Evolutionary conservation across 495 filamentous ascomycete species (phyloP), one percentile per base, ranked within the genome.

Genomic region (Penicillium riverlandense): DNA sequence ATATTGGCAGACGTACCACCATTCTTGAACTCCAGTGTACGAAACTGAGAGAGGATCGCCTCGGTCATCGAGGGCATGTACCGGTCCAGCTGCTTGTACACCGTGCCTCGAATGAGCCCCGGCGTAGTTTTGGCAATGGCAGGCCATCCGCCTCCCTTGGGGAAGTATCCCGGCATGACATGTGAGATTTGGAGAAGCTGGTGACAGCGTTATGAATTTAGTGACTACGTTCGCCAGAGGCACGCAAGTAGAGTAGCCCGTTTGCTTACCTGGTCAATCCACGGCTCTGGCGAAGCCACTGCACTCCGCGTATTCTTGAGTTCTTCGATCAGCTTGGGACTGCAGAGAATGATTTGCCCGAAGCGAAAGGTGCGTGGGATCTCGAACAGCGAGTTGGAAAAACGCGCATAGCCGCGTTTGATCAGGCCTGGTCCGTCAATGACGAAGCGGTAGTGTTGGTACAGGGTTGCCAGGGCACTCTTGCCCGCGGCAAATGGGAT

Each of bases 101-200:
- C 49, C 4, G 47, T 59, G 27, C 39, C 49, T 1, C 56, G 53
- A 32, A 59, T 59, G 14, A 59, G n/a, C 7, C 56, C 56, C 0
- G 56, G 49, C 11, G 53, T 59, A 2, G 49, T 59, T 35, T 56
- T 59, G 6, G 53, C 56, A 33, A 59, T 52, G 9, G 48, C 45
- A 22, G 56, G 56, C 56, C 56, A 59, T 14, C 53, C 56, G 27
- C 37, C 42, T 4, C 28, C 52, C 10, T 40, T 39, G 4, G 49
- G 56, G n/a, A 59, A 59, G 31, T 59, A 59, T 0, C 56, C 56
- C 28, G 56, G 53, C 56, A 59, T 59, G 13, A 56, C 49, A 52
- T 59, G 49, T 10, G 56, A 59, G 14, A 59, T 53, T 16, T 59
- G 56, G 0, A 59, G 45, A n/a, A 59, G 37, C 49, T 57, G 32